Conservation (phyloP, 148 eudicot species). For the Cornus controversa region DNA sequence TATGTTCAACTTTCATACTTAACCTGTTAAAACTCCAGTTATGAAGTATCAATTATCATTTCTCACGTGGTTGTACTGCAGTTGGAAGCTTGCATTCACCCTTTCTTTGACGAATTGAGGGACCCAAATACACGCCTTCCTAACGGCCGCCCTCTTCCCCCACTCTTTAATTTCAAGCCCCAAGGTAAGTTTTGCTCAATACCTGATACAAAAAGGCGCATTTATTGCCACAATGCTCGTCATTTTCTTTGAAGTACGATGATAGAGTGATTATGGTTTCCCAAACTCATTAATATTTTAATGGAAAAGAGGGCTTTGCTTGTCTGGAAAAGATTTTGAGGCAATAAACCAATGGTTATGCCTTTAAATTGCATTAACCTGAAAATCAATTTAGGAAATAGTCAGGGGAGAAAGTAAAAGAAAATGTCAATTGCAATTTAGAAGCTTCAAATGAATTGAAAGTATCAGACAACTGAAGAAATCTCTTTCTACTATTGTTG, state of each 20-base stretch:
- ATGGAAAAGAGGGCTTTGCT: too few relatives aligned
- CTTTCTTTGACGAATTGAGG: slow-evolving; percentile 96
- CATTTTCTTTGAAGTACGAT: not conserved
- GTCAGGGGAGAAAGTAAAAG: too few relatives aligned
- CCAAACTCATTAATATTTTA: too few relatives aligned
- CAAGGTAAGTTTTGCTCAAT: slow-evolving; percentile 45
- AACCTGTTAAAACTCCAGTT: not conserved
- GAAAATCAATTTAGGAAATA: not conserved
- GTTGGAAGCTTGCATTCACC: slow-evolving; percentile 99
- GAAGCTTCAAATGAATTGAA: too few relatives aligned
- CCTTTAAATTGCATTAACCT: not conserved
- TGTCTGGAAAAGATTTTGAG: too few relatives aligned
- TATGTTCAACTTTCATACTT: slow-evolving; percentile 40
- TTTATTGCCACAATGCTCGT: not conserved
- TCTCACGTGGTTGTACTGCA: slow-evolving; percentile 31
- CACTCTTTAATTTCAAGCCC: slow-evolving; percentile 87
- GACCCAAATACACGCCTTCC: slow-evolving; percentile 92
- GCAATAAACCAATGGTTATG: not conserved
- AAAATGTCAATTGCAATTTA: too few relatives aligned
- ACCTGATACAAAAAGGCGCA: not conserved
- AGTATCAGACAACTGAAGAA: too few relatives aligned
- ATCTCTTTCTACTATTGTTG: too few relatives aligned
- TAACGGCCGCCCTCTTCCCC: slow-evolving; percentile 99
- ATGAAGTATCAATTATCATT: not conserved
- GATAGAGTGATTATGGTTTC: not conserved